These are phyloP conservation scores for Cyberlindnera euphorbiae DNA, from an alignment of 805 yeast species.

Conservation along the genomic window DNA sequence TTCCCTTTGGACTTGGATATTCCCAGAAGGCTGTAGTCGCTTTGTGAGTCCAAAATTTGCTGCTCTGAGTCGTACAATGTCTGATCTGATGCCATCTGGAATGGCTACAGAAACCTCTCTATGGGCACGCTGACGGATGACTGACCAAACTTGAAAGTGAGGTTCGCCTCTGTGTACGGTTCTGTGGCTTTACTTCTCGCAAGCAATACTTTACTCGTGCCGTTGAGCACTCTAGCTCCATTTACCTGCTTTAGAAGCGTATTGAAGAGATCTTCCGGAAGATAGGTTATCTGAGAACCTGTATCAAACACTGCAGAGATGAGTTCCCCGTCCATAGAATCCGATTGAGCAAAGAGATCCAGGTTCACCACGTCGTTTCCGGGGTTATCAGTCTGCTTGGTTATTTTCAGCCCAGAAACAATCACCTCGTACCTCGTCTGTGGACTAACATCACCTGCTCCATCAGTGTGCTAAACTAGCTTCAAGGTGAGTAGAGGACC, in stretches of 20 bases:
- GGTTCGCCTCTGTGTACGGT: not conserved
- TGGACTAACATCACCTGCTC: constrained; percentile 6
- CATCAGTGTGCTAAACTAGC: constrained; percentile 16
- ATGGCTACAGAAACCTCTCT: constrained; percentile 1
- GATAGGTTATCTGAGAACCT: constrained; percentile 18
- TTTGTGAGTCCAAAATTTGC: not conserved
- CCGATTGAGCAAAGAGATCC: constrained; percentile 8
- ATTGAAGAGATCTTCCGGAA: constrained; percentile 15
- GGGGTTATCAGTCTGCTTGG: not conserved
- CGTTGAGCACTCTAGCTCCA: not conserved
- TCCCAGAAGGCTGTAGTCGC: constrained; percentile 15
- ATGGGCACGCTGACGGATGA: constrained; percentile 4
- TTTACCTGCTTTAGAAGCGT: constrained; percentile 1
- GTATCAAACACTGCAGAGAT: constrained; percentile 19
- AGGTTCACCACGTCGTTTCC: not conserved
- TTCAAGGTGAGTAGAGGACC: constrained; percentile 32
- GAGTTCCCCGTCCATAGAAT: constrained; percentile 3
- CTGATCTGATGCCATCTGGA: not conserved
- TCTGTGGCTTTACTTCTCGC: not conserved
- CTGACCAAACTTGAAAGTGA: constrained; percentile 12
- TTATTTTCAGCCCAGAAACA: constrained; percentile 10
- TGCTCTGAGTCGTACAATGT: not conserved
- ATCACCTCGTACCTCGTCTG: constrained; percentile 12
- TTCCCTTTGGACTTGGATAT: constrained; percentile 3
- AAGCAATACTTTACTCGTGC: constrained; percentile 1